phyloP scores from a whole-genome alignment of 352 stramenopile species.

The Phytopythium litorale region DNA sequence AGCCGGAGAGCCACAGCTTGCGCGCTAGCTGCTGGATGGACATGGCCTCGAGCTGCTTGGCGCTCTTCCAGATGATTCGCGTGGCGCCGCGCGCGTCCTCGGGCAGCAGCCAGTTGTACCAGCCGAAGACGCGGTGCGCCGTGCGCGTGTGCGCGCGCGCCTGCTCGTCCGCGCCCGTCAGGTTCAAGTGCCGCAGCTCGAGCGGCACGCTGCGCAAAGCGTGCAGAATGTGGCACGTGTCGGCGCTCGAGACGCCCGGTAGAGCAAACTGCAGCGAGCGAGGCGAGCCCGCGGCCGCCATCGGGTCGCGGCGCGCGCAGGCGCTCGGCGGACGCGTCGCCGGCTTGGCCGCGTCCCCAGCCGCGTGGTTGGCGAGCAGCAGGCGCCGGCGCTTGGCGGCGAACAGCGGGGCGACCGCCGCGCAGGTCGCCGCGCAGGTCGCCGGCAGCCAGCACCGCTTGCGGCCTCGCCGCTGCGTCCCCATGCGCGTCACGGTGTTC shows the following conservation, averaged over 20 bases:
- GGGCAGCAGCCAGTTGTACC: conserved; percentile 33
- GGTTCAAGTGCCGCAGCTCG: conserved; percentile 35
- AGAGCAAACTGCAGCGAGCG: conserved; percentile 38
- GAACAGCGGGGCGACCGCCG: not conserved
- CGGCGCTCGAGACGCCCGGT: conserved; percentile 26
- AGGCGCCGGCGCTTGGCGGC: conserved; percentile 2
- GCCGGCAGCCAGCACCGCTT: not conserved
- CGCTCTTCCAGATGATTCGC: conserved; percentile 39
- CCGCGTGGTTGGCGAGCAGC: not conserved
- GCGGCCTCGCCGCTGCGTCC: not conserved
- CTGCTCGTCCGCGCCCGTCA: conserved; percentile 4
- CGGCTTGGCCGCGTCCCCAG: not conserved
- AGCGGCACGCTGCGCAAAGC: conserved; percentile 29
- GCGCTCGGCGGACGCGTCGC: not conserved
- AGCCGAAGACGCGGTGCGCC: conserved; percentile 29
- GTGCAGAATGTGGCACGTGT: conserved; percentile 32
- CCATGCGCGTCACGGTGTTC: not conserved
- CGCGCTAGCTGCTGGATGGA: conserved; percentile 27
- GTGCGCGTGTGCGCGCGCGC: conserved; percentile 12
- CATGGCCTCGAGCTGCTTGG: conserved; percentile 31
- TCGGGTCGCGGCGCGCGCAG: not conserved
- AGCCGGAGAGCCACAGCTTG: conserved; percentile 23
- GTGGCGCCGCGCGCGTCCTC: conserved; percentile 17
- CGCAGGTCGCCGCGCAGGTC: not conserved
- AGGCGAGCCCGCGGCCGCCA: conserved; percentile 11